Conservation (phyloP, 2,329 filamentous ascomycete species). For the Pseudogymnoascus sp. region DNA sequence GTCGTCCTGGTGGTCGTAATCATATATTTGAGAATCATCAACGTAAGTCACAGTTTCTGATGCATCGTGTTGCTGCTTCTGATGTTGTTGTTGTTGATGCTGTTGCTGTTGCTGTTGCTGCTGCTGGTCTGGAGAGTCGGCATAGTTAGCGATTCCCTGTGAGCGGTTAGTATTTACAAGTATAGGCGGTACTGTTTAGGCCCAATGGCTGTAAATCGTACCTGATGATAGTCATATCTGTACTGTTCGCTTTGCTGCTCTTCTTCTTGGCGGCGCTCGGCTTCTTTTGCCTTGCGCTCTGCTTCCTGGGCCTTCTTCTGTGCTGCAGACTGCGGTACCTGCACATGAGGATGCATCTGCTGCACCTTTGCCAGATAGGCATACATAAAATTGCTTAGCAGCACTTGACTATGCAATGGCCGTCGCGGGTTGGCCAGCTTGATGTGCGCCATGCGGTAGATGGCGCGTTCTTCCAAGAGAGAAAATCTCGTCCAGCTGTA, state of each 20-base stretch:
- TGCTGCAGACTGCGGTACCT: slow-evolving; percentile 70
- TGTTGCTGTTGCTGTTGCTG: background rate
- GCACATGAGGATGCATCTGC: slow-evolving; percentile 95
- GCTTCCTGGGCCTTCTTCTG: slow-evolving; percentile 59
- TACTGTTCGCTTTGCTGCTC: slow-evolving; percentile 26
- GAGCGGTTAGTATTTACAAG: slow-evolving; percentile 16
- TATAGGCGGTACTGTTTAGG: background rate
- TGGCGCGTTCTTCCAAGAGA: slow-evolving; percentile 89
- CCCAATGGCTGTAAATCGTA: slow-evolving; percentile 14
- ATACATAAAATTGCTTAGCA: slow-evolving; percentile 99
- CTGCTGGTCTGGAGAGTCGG: slow-evolving; percentile 20
- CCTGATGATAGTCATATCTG: slow-evolving; percentile 30
- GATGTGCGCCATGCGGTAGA: slow-evolving; percentile 97
- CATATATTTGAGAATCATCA: slow-evolving; percentile 43
- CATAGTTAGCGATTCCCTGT: slow-evolving; percentile 29
- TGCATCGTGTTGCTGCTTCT: slow-evolving; percentile 23
- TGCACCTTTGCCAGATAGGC: slow-evolving; percentile 97
- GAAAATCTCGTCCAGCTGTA: slow-evolving; percentile 96
- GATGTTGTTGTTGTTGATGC: background rate
- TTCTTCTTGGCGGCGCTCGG: slow-evolving; percentile 28
- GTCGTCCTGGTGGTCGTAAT: slow-evolving; percentile 36
- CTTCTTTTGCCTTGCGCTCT: slow-evolving; percentile 38
- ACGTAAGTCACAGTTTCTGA: slow-evolving; percentile 35
- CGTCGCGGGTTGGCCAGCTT: slow-evolving; percentile 96
- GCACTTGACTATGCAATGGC: slow-evolving; percentile 84